Evolutionary conservation across 805 yeast genomes (phyloP), one percentile per base, ranked within the genome.

Genomic region (Kuraishia cidri): DNA sequence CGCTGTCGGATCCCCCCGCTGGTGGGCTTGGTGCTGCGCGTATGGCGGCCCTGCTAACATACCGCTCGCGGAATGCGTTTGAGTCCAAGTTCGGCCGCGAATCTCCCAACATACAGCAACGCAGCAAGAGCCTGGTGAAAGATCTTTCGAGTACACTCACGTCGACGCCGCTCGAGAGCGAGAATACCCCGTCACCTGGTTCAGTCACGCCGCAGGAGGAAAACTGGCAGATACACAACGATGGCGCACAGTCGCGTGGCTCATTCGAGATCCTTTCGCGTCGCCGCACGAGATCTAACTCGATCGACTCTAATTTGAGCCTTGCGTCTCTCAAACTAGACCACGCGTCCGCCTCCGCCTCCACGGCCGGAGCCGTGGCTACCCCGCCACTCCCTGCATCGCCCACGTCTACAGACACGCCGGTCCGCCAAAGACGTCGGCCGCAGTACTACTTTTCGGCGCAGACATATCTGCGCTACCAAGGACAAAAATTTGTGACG

Each of bases 1-100:
- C 75, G 9, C 61, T 71, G 21, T 69, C 71, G n/a, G 85, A 79
- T 35, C 94, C 87, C 4, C 98, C 98, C 3, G 64, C 63, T 16
- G 69, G 78, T 7, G 98, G 98, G 0, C 60, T 92, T 15, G 82
- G 95, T 17, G 98, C 98, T 5, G 98, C 98, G 0, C 74, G 98
- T 56, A 92, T 92, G 98, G 73, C 95, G 8, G 98, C 98, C 0
- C 64, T 92, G 43, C 64, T 92, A 34, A 92, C 97, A 0, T 92
- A 92, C 52, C 69, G 98, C 44, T 83, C 95, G 5, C 68, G 97
- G 47, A 85, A 88, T 54, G 80, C 94, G 18, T 92, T 90, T 55
- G 97, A 92, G 52, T 62, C 79, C 32, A 72, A 94, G 47, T 92
- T 92, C 53, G 94, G 97, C n/a, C 72, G 98, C 50, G 79, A 76